Evolutionary conservation across 805 yeast species (phyloP), one percentile per base, ranked within the genome.

Genomic region (Cyberlindnera galapagoensis): DNA sequence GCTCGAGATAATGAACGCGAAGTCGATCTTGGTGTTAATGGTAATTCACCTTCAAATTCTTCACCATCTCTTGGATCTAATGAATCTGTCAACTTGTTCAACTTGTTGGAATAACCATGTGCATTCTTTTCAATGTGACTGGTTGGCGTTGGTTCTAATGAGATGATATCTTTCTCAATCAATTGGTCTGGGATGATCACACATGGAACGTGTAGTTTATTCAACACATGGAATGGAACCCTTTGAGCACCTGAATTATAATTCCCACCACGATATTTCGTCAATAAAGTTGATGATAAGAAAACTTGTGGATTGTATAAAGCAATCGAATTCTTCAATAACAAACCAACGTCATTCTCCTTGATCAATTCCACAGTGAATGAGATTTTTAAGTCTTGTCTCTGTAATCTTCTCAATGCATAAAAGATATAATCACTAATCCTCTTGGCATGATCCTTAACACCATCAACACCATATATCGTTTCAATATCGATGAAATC

Each of bases 291-390:
- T 4, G 52, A 42, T 6, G 38, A 24, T 3, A 49, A 18, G 18
- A 47, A 23, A 4, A 49, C 33, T 10, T 47, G 47, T 21, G 56
- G 54, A 5, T 30, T 31, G 24, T 46, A 46, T 13, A 46, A 30
- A 3, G 34, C 15, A 5, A 45, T 23, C 8, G 49, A 38, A 16
- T 42, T 43, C 13, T 36, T 42, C 15, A 51, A 20, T 5, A 46
- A 11, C 9, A 29, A 22, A 7, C 35, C 34, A 10, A 44, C 39
- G 4, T 28, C 29, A 13, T 26, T 13, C 24, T 43, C 46, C 22
- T 38, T 49, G n/a, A 47, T 49, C 18, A 51, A 35, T 27, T 51
- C 56, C 10, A 51, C 33, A 5, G 46, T 46, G 9, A 51, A 21
- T 3, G 46, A 33, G 12, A 51, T 38, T 25, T 40, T 46, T 8